phyloP scores from a whole-genome alignment of 352 stramenopile species.

The Pythium utonaiense region DNA sequence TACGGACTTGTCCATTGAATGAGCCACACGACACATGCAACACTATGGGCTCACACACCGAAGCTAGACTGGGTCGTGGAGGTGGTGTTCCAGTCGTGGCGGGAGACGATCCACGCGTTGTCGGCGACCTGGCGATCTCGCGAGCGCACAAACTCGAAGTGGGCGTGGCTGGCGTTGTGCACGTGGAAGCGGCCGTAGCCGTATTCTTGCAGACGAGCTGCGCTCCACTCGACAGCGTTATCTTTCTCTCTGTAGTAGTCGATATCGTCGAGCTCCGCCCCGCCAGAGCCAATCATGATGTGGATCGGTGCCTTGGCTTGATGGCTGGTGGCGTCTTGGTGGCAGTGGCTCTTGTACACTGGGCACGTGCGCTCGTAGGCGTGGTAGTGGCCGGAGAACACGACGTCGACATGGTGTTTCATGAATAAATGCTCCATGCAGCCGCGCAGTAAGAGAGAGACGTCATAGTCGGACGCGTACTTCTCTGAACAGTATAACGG shows the following conservation, averaged over 20 bases:
- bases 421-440: slow-evolving; percentile 23
- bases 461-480: slow-evolving; percentile 14
- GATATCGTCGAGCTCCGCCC: slow-evolving; percentile 36
- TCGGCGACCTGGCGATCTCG: slow-evolving; percentile 29
- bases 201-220: slow-evolving; percentile 29
- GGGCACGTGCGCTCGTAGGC: slow-evolving; percentile 32
- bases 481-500: slow-evolving; percentile 29
- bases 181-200: slow-evolving; percentile 40
- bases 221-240: slow-evolving; percentile 21
- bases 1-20: too few relatives aligned
- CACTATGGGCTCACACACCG: not conserved
- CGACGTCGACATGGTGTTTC: slow-evolving; percentile 26
- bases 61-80: not conserved
- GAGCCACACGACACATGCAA: not conserved
- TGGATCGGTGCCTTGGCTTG: slow-evolving; percentile 25
- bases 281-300: slow-evolving; percentile 45
- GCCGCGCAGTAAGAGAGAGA: slow-evolving; percentile 15
- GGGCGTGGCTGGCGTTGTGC: slow-evolving; percentile 34
- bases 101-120: slow-evolving; percentile 32
- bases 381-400: slow-evolving; percentile 33
- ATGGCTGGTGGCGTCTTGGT: slow-evolving; percentile 9
- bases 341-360: slow-evolving; percentile 25
- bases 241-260: slow-evolving; percentile 6
- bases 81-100: slow-evolving; percentile 30
- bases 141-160: slow-evolving; percentile 36